Percentiles rank a stretch among this genome's conserved stretches.
phyloP scores from a whole-genome alignment of 805 yeast species.

The Teunomyces lycoperdinae region DNA sequence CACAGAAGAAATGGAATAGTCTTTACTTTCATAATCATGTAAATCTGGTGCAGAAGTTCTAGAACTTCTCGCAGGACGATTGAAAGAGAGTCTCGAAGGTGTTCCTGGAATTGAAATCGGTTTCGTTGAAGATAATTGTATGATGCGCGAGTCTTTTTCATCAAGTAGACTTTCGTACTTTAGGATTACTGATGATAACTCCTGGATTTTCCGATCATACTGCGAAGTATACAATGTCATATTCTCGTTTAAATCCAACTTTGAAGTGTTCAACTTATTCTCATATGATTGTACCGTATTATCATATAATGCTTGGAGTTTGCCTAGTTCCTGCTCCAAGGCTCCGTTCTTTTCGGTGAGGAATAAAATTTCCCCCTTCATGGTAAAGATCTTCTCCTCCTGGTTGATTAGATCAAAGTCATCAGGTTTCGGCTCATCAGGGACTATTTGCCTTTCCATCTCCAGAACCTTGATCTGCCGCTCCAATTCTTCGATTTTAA shows the following conservation, averaged over 20 bases:
- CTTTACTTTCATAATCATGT: not conserved
- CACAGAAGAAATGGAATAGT: slow-evolving; percentile 10
- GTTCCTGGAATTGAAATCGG: slow-evolving; percentile 36
- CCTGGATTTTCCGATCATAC: slow-evolving; percentile 36
- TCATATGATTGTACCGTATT: slow-evolving; percentile 18
- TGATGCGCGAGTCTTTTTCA: slow-evolving; percentile 33
- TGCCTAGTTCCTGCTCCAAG: slow-evolving; percentile 16
- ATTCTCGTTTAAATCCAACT: slow-evolving; percentile 26
- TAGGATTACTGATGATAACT: slow-evolving; percentile 24
- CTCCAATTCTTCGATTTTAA: slow-evolving; percentile 12
- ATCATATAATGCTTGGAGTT: slow-evolving; percentile 13
- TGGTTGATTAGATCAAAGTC: slow-evolving; percentile 3
- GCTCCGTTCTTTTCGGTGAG: slow-evolving; percentile 19
- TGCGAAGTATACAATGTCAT: slow-evolving; percentile 21
- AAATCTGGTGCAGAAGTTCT: not conserved
- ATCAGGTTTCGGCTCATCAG: not conserved
- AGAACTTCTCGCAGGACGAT: not conserved
- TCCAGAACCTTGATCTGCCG: not conserved
- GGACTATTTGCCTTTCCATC: not conserved
- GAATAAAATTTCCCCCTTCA: slow-evolving; percentile 16
- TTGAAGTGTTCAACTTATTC: slow-evolving; percentile 19
- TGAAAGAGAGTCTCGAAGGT: not conserved
- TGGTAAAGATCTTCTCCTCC: slow-evolving; percentile 9
- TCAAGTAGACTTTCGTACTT: slow-evolving; percentile 36
- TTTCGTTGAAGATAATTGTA: slow-evolving; percentile 33